Evolutionary conservation across 352 stramenopile genomes (phyloP).

Genomic region (Phytopythium sindhum): DNA sequence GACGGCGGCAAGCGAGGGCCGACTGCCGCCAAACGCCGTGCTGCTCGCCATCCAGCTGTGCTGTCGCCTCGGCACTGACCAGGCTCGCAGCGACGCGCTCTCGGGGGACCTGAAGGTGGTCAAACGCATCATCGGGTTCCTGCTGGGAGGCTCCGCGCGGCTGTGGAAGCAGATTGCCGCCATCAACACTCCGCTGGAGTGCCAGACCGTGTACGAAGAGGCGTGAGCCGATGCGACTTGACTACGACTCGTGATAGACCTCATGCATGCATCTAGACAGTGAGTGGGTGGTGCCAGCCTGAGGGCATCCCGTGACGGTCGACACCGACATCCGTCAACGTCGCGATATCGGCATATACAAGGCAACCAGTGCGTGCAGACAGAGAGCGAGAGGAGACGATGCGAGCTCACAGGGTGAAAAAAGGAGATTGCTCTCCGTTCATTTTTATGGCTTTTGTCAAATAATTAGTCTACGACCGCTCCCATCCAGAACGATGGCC

Average conservation of each 20-base stretch:
- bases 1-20: slow-evolving; percentile 39
- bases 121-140: slow-evolving; percentile 59
- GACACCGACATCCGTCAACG: too few species aligned
- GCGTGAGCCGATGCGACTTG: not conserved
- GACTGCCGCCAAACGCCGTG: slow-evolving; percentile 27
- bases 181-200: slow-evolving; percentile 34
- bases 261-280: too few species aligned
- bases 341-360: too few species aligned
- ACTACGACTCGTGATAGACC: too few species aligned
- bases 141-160: slow-evolving; percentile 52
- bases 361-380: too few species aligned
- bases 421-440: not conserved
- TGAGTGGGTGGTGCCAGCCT: too few species aligned
- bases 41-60: slow-evolving; percentile 52
- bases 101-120: slow-evolving; percentile 23
- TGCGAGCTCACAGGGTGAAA: not conserved
- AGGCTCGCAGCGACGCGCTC: slow-evolving; percentile 15
- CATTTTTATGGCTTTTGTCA: not conserved
- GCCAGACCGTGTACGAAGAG: slow-evolving; percentile 40
- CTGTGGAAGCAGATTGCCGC: slow-evolving; percentile 69
- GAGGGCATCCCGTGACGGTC: too few species aligned
- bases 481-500: too few species aligned
- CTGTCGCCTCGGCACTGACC: slow-evolving; percentile 39
- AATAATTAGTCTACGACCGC: not conserved
- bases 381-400: not conserved